These are phyloP conservation scores for Bassia scoparia DNA, from an alignment of 148 eudicot species.

Conservation along the genomic window DNA sequence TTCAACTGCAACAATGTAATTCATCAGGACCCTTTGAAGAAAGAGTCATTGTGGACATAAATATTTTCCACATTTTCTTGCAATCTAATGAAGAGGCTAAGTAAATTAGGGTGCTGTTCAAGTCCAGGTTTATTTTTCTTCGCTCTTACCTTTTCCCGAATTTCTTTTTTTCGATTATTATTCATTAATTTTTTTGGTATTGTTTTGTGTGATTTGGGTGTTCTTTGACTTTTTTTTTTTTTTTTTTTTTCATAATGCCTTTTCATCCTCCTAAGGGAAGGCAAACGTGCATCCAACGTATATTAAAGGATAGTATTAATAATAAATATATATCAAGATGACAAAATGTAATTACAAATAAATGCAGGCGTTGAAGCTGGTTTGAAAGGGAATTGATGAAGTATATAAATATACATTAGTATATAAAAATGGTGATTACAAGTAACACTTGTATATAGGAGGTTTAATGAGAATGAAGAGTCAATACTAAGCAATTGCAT, in stretches of 20 bases:
- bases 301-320: not conserved
- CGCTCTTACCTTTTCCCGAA: not conserved
- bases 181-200: not conserved
- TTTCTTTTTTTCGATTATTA: not conserved
- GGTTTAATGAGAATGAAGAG: conserved; percentile 14
- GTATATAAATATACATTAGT: no score
- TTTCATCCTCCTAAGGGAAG: conserved; percentile 20
- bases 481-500: conserved; percentile 26
- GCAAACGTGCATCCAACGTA: conserved; percentile 32
- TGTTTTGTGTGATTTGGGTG: not conserved
- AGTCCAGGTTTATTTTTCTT: not conserved
- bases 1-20: conserved; percentile 38
- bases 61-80: not conserved
- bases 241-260: not conserved
- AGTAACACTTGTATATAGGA: not conserved
- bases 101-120: not conserved
- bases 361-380: conserved; percentile 11
- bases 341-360: not conserved
- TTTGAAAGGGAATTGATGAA: conserved; percentile 13
- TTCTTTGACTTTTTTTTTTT: conserved; percentile 22
- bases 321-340: not conserved
- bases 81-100: not conserved
- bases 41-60: conserved; percentile 76
- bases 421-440: no score
- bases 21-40: conserved; percentile 63